A percentile compares a stretch with the other conserved stretches of the same genome.
Conservation (phyloP, 352 stramenopile species). For the Globisporangium middletonii region DNA sequence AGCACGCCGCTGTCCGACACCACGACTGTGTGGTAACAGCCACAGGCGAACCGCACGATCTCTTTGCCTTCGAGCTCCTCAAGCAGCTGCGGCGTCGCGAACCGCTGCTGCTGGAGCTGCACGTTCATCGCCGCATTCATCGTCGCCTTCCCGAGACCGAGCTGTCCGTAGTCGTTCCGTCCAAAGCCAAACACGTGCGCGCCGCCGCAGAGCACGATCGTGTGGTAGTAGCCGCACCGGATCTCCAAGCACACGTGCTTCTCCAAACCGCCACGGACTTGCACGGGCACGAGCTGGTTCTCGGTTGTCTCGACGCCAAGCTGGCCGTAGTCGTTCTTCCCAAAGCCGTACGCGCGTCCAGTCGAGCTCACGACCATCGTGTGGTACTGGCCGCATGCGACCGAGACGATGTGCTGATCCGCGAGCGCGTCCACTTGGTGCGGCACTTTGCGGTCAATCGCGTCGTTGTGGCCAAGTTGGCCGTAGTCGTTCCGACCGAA, state of each 20-base stretch:
- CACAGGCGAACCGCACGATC: conserved; percentile 80
- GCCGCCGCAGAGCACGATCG: conserved; percentile 67
- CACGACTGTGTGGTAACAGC: conserved; percentile 89
- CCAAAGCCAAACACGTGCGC: conserved; percentile 85
- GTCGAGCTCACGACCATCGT: conserved; percentile 68
- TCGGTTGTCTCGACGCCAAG: conserved; percentile 77
- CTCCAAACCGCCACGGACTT: conserved; percentile 49
- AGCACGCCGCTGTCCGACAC: conserved; percentile 87
- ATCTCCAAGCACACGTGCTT: conserved; percentile 71
- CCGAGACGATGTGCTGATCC: conserved; percentile 53
- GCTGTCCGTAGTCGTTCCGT: conserved; percentile 92
- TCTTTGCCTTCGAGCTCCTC: conserved; percentile 80
- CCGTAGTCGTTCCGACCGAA: conserved; percentile 93
- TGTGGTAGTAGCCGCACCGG: conserved; percentile 91
- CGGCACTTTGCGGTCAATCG: conserved; percentile 83
- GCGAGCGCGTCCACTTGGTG: conserved; percentile 55
- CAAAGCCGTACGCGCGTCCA: conserved; percentile 78
- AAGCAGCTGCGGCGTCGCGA: conserved; percentile 45
- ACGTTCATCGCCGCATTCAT: conserved; percentile 33
- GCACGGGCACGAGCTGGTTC: conserved; percentile 52
- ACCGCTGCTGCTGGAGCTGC: conserved; percentile 69
- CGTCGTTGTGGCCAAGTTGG: conserved; percentile 87
- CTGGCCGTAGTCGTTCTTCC: conserved; percentile 94
- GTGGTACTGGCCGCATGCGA: conserved; percentile 92
- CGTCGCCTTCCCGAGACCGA: conserved; percentile 66